Percentiles rank a stretch among this genome's conserved stretches.
Evolutionary conservation across 495 filamentous ascomycete genomes (phyloP).

Genomic region (Aspergillus leporis): DNA sequence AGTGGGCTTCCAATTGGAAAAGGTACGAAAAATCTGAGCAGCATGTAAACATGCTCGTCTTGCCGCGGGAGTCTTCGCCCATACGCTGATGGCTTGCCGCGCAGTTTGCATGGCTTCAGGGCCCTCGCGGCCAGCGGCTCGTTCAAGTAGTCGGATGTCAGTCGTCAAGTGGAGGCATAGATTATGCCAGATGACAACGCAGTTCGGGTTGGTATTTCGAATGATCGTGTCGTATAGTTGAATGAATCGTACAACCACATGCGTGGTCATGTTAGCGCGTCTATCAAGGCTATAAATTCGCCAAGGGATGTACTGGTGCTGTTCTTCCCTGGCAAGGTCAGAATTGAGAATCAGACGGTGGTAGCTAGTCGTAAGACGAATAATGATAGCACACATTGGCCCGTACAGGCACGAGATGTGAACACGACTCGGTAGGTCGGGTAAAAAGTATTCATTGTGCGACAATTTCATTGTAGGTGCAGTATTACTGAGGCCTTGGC

Average conservation of each 20-base stretch:
- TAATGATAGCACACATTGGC: background rate
- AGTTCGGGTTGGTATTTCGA: background rate
- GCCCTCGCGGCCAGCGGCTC: background rate
- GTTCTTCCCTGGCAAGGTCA: background rate
- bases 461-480: background rate
- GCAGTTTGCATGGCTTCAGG: background rate
- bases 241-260: background rate
- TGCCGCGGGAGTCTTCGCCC: background rate
- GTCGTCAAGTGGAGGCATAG: background rate
- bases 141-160: background rate
- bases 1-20: background rate
- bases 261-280: background rate
- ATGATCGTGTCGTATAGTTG: background rate
- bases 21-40: background rate
- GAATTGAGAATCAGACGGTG: background rate
- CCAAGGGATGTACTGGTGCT: background rate
- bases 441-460: background rate
- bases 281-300: background rate
- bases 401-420: background rate
- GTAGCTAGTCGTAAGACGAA: background rate
- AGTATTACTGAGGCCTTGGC: background rate
- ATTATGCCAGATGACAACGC: conserved; percentile 1
- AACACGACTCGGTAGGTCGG: background rate
- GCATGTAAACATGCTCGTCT: background rate
- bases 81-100: background rate